phyloP scores from a whole-genome alignment of 306 rosid species.

The Sicyos edulis region DNA sequence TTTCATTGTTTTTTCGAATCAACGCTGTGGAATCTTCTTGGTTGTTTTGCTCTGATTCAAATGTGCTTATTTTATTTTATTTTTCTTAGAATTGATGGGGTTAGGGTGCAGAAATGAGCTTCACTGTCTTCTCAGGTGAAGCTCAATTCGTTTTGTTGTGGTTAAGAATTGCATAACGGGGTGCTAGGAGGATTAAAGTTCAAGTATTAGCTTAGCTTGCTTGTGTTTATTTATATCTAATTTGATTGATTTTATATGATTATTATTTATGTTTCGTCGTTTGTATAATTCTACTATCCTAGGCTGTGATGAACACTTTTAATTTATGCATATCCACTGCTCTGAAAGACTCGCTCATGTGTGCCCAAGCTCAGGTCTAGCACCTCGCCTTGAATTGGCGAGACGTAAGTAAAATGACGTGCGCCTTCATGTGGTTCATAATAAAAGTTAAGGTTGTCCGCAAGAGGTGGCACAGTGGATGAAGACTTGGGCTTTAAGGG shows the following conservation, averaged over 20 bases:
- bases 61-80: neutral
- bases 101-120: neutral
- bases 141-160: neutral
- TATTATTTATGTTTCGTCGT: neutral
- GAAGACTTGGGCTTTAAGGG: too few relatives aligned
- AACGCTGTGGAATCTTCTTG: neutral
- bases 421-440: too few relatives aligned
- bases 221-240: neutral
- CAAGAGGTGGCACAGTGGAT: too few relatives aligned
- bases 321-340: too few relatives aligned
- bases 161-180: neutral
- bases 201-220: slow-evolving; percentile 5
- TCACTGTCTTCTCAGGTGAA: neutral
- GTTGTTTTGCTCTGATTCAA: neutral
- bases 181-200: neutral
- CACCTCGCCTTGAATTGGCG: too few relatives aligned
- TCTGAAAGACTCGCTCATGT: too few relatives aligned
- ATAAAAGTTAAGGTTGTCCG: too few relatives aligned
- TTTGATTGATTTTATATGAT: neutral
- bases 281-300: neutral
- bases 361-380: too few relatives aligned
- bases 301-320: neutral
- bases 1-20: neutral
- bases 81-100: neutral
- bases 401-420: too few relatives aligned